Evolutionary conservation across 2,329 filamentous ascomycete species (phyloP), one percentile per base, ranked within the genome.

Genomic region (Colletotrichum liaoningense): DNA sequence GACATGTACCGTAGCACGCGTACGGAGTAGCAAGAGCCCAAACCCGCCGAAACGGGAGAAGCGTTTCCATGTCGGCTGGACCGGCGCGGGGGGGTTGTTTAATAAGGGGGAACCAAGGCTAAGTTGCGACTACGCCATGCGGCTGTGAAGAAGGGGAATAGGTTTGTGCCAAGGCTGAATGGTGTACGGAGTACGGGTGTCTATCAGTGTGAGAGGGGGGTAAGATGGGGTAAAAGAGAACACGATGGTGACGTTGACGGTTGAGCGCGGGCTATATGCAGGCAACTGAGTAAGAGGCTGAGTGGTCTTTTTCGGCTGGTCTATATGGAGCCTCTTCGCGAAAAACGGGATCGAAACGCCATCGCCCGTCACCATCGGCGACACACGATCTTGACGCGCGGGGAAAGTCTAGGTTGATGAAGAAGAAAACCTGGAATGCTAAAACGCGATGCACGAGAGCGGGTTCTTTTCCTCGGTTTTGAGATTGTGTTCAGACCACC

Each of bases 241-340:
- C 46, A 42, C 63, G 63, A 56, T 65, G 63, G 52, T 66, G 63
- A 66, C 63, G 63, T 24, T 66, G 63, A 66, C 52, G 52, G 42
- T 66, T 35, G 24, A 55, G 19, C 33, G 30, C 33, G 11, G 33
- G 49, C 4, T 26, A 35, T 11, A 35, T 28, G 57, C 30, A 16
- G 35, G 54, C 30, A 54, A 66, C 30, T 58, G 54, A 58, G 52
- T 58, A 49, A 35, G 35, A 35, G 54, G 30, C 24, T 4, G 46
- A n/a, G 19, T 9, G 24, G 26, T 19, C 54, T 55, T 30, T 33
- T 33, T 33, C 30, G 8, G 30, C 30, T 33, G 30, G 30, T 33
- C 30, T 33, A 33, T 33, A 33, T 38, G 46, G 62, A 38, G 46
- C 60, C n/a, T 24, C 33, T 35, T 35, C n/a, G 26, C 19, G 38